Evolutionary conservation across 371 early-diverging fungal species (phyloP).

Genomic region (Saksenaea vasiformis): DNA sequence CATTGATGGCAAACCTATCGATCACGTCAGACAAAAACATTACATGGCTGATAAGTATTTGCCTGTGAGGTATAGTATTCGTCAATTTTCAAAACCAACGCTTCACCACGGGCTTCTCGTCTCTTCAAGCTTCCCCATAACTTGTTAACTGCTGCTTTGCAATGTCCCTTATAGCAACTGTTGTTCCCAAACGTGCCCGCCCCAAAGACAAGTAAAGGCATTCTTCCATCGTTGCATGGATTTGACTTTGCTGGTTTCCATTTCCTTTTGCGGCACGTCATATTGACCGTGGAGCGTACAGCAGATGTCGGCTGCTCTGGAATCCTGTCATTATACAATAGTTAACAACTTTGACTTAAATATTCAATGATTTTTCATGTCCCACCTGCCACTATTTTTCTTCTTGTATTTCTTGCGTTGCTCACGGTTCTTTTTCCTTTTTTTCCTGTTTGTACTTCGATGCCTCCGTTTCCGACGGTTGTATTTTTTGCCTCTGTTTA

Average conservation of each 20-base stretch:
- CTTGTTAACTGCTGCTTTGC: not conserved
- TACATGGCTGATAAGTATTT: not conserved
- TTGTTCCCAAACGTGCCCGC: slow-evolving; percentile 8
- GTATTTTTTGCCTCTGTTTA: not conserved
- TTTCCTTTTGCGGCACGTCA: not conserved
- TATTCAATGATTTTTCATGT: too few relatives aligned
- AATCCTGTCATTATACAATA: not conserved
- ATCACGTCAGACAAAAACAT: not conserved
- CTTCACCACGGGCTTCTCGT: slow-evolving; percentile 4
- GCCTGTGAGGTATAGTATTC: slow-evolving; percentile 8
- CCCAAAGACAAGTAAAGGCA: slow-evolving; percentile 8
- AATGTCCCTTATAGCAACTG: not conserved
- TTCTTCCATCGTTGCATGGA: not conserved
- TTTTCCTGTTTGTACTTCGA: not conserved
- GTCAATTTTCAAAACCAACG: not conserved
- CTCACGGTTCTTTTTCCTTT: not conserved
- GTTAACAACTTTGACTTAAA: too few relatives aligned
- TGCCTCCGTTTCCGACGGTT: not conserved
- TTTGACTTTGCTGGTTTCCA: not conserved
- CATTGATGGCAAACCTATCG: slow-evolving; percentile 7
- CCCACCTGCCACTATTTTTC: too few relatives aligned
- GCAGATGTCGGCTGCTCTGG: slow-evolving; percentile 2
- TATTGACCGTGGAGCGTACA: not conserved
- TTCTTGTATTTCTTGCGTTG: not conserved
- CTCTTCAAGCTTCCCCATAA: not conserved